A percentile compares a stretch with the other conserved stretches of the same genome.
These are phyloP conservation scores for Colletotrichum sp. DNA, from an alignment of 2,329 filamentous ascomycete genomes.

Conservation along the genomic window DNA sequence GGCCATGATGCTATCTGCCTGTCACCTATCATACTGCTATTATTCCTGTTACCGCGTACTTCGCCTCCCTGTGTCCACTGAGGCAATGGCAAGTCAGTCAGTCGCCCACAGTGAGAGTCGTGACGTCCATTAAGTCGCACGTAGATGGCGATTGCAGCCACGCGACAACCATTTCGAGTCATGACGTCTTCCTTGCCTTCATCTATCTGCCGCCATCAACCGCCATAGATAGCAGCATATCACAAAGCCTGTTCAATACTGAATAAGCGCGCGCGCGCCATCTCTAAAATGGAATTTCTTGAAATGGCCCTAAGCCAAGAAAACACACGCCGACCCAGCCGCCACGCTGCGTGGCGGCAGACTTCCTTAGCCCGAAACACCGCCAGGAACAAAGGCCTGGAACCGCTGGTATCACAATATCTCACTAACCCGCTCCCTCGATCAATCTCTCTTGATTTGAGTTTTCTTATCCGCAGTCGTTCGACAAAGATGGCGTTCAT, in stretches of 20 bases:
- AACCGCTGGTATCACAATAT: neutral
- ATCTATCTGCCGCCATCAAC: neutral
- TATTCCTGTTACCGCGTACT: neutral
- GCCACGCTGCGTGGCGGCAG: neutral
- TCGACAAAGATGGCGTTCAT: neutral
- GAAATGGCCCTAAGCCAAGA: neutral
- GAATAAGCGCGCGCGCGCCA: neutral
- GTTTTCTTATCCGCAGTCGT: neutral
- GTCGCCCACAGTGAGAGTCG: neutral
- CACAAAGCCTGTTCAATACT: neutral
- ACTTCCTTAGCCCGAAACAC: slow-evolving; percentile 11
- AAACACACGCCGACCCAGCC: neutral
- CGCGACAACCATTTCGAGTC: neutral
- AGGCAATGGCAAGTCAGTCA: neutral
- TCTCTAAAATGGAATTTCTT: neutral
- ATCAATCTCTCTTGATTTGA: neutral
- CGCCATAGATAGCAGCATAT: neutral
- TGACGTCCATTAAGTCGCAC: neutral
- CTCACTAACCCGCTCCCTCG: neutral
- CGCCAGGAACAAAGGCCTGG: neutral
- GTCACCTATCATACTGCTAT: neutral
- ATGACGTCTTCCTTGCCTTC: neutral
- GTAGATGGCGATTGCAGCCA: neutral
- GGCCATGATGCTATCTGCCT: neutral
- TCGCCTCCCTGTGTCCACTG: neutral